Base-by-base conservation (phyloP, 2,329 filamentous ascomycete genomes). In the Lachnellula subtilissima region DNA sequence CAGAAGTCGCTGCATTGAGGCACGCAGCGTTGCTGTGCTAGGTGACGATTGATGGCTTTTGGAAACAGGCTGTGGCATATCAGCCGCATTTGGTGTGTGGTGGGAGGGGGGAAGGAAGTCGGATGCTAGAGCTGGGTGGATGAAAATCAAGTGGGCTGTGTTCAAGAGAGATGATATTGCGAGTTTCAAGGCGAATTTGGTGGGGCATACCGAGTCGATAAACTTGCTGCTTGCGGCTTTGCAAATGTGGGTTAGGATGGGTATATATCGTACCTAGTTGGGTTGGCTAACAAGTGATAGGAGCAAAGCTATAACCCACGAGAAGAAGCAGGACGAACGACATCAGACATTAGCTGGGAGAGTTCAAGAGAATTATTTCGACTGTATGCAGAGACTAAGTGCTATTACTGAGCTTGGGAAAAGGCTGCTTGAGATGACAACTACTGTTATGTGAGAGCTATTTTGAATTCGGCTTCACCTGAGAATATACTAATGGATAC, bases 161-260 rank as follows among this genome's bases (percentile, higher is more conserved):
- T 68, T 66, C 46, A 65, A 61, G 48, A 65, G 66, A 52, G 65
- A 69, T 11, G 66, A 70, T 57, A 22, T 69, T 15, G 60, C 54
- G 25, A 60, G 43, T 11, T 62, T 69, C 43, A 70, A 55, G 17
- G 52, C 63, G 11, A 54, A 63, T 3, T 56, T 70, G 42, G 56
- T 51, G 19, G 61, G 56, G 11, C 67, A 69, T 22, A 54, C 52
- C 5, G 14, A 40, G 15, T 12, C 15, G 8, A 50, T 54, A n/a
- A 17, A 23, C 19, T 8, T 50, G 7, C 19, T 49, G 36, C 37
- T 54, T 8, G 42, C 23, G n/a, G 36, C 36, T 15, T 11, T 45
- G 15, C 46, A 54, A 15, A 14, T 48, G 52, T 48, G 19, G 55
- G 58, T 39, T 1, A 4, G 25, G 22, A 22, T 19, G 11, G 22